Evolutionary conservation across 2,329 filamentous ascomycete genomes (phyloP).

Genomic region (Clonostachys chloroleuca): DNA sequence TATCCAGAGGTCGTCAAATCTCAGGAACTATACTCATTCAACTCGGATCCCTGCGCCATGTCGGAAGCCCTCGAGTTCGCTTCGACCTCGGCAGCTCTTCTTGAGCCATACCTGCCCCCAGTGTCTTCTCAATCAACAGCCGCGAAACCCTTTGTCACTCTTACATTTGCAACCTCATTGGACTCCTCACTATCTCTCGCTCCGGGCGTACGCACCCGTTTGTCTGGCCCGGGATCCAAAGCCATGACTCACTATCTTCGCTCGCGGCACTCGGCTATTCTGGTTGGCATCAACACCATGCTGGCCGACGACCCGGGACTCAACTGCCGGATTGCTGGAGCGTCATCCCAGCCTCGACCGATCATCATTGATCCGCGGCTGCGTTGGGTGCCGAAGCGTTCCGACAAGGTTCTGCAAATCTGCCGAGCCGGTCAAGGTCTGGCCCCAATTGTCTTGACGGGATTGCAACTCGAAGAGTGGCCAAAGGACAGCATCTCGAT

Average conservation of each 20-base stretch:
- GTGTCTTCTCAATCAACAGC: not conserved
- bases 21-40: not conserved
- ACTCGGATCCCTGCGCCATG: slow-evolving; percentile 14
- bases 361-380: slow-evolving; percentile 75
- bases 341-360: slow-evolving; percentile 66
- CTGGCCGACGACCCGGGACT: slow-evolving; percentile 80
- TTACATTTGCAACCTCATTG: slow-evolving; percentile 89
- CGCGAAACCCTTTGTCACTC: slow-evolving; percentile 55
- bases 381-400: slow-evolving; percentile 61
- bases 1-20: too few relatives aligned
- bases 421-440: slow-evolving; percentile 62
- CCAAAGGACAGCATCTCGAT: slow-evolving; percentile 34
- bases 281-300: slow-evolving; percentile 81
- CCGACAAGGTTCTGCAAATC: slow-evolving; percentile 62
- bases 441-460: slow-evolving; percentile 68
- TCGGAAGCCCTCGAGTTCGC: slow-evolving; percentile 25
- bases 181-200: slow-evolving; percentile 74
- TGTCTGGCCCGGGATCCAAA: slow-evolving; percentile 82
- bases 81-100: slow-evolving; percentile 17
- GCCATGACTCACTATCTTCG: slow-evolving; percentile 92
- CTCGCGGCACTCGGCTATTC: slow-evolving; percentile 75
- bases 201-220: slow-evolving; percentile 73
- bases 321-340: slow-evolving; percentile 69
- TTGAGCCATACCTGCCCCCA: slow-evolving; percentile 26
- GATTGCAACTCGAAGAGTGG: slow-evolving; percentile 32